Base-by-base conservation (phyloP, 768 basidiomycete genomes). In the Neoboletus subvelutipes region DNA sequence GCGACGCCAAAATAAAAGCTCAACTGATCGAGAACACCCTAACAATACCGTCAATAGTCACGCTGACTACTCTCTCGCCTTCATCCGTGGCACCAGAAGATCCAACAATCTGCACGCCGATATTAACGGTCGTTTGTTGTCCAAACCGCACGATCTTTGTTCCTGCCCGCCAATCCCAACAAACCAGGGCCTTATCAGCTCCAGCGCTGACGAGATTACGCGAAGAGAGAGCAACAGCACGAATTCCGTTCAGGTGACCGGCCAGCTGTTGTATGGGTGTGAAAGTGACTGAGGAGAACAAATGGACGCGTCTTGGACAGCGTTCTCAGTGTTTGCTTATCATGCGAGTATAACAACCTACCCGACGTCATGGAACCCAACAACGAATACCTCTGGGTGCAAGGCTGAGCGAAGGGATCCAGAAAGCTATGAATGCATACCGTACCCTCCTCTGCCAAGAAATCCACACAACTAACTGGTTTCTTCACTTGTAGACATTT, bases 361-460 rank as follows among this genome's bases (percentile, higher is more conserved):
- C 88, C 92, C 93, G 55, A 94, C 88, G 64, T 95, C 94, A 59
- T 94, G 92, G 73, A 94, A 94, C 0, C 93, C 94, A 34, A 92
- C 91, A 15, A 92, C 93, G 55, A 95, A 91, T 4, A 94, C 90
- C 81, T 92, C 87, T 90, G 57, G 17, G 34, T 11, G 40, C 26
- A 42, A 49, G 3, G 31, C 40, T 72, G 17, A 63, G 51, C n/a
- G 10, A 34, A 17, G 3, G 18, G 56, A 45, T 26, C 18, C 2
- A 48, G 26, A 40, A 22, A 22, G 20, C 3, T 9, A 31, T 3
- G 43, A 29, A 10, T 33, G 13, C n/a, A 26, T 71, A 77, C 42
- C 54, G 1, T 40, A 87, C 88, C 88, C 73, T 92, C 90, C 52
- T 92, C 88, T 1, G 84, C 82, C 60, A 91, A 74, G 70, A 90